These are phyloP conservation scores for Yamadazyma ubonensis DNA, from an alignment of 805 yeast genomes.

Conservation along the genomic window DNA sequence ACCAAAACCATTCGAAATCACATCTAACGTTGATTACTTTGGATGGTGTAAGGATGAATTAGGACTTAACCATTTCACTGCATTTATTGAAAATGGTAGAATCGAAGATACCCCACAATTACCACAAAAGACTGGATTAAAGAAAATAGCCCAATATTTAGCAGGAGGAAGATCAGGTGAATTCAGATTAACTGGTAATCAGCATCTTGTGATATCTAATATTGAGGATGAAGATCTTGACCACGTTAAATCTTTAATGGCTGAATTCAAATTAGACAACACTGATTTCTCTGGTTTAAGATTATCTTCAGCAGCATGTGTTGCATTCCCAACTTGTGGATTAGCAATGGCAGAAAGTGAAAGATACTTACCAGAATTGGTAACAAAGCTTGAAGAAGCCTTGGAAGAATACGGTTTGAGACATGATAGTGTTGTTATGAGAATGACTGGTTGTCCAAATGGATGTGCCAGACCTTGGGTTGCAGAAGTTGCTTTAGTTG, in stretches of 20 bases:
- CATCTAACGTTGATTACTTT: constrained; percentile 84
- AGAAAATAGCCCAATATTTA: constrained; percentile 71
- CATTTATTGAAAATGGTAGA: constrained; percentile 95
- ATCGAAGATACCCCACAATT: constrained; percentile 88
- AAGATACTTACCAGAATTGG: constrained; percentile 80
- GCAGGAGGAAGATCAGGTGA: constrained; percentile 59
- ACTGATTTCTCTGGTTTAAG: constrained; percentile 79
- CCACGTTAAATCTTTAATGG: constrained; percentile 60
- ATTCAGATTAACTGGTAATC: constrained; percentile 94
- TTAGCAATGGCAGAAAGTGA: constrained; percentile 98
- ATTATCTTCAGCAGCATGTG: constrained; percentile 93
- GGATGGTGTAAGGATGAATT: constrained; percentile 91
- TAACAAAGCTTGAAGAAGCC: constrained; percentile 78
- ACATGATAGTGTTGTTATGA: constrained; percentile 91
- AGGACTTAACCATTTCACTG: constrained; percentile 85
- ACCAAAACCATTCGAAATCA: constrained; percentile 71
- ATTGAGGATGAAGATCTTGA: constrained; percentile 68
- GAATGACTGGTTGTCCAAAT: constrained; percentile 99
- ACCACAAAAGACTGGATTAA: constrained; percentile 86
- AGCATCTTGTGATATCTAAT: constrained; percentile 78
- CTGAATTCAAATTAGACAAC: constrained; percentile 78
- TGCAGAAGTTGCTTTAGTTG: constrained; percentile 93
- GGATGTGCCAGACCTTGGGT: constrained; percentile 99
- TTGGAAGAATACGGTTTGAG: constrained; percentile 90
- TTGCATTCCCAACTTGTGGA: constrained; percentile 98